phyloP scores from a whole-genome alignment of 2,329 filamentous ascomycete species.

The Aspergillus tanneri region DNA sequence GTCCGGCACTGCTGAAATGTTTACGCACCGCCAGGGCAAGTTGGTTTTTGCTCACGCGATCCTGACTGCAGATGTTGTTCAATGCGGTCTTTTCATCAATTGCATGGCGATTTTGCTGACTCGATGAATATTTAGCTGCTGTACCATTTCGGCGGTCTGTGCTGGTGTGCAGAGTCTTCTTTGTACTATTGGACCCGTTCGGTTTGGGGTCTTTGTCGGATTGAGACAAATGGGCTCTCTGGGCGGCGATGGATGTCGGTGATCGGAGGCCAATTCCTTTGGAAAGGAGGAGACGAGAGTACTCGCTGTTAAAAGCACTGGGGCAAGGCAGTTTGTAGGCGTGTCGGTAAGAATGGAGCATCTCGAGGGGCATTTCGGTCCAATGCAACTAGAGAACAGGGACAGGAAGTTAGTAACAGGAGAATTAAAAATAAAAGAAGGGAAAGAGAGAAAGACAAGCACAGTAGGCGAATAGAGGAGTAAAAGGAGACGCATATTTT shows the following conservation, averaged over 20 bases:
- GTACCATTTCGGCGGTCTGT: conserved; percentile 12
- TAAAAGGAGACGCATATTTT: too few species aligned
- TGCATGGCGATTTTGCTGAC: conserved; percentile 9
- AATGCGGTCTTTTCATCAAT: conserved; percentile 21
- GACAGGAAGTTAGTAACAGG: conserved; percentile 8
- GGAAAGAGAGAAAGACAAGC: too few species aligned
- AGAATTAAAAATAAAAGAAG: conserved; percentile 1
- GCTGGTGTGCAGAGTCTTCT: conserved; percentile 10
- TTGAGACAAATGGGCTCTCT: conserved; percentile 16
- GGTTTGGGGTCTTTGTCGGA: conserved; percentile 12
- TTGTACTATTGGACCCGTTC: conserved; percentile 14
- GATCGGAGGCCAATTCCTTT: conserved; percentile 46
- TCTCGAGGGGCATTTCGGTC: conserved; percentile 43
- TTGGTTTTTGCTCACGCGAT: conserved; percentile 43
- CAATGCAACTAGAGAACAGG: conserved; percentile 40
- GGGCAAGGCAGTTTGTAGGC: conserved; percentile 48
- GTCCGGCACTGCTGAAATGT: conserved; percentile 48
- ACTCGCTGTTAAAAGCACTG: conserved; percentile 44
- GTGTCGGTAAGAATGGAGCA: conserved; percentile 51
- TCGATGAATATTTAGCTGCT: neutral
- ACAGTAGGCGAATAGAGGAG: neutral
- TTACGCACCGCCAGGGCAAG: conserved; percentile 46
- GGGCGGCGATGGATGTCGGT: conserved; percentile 45
- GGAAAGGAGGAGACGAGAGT: conserved; percentile 49
- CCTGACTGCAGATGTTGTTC: conserved; percentile 36